Evolutionary conservation across 2,329 filamentous ascomycete species (phyloP).

Genomic region (Gaeumannomyces sp.): DNA sequence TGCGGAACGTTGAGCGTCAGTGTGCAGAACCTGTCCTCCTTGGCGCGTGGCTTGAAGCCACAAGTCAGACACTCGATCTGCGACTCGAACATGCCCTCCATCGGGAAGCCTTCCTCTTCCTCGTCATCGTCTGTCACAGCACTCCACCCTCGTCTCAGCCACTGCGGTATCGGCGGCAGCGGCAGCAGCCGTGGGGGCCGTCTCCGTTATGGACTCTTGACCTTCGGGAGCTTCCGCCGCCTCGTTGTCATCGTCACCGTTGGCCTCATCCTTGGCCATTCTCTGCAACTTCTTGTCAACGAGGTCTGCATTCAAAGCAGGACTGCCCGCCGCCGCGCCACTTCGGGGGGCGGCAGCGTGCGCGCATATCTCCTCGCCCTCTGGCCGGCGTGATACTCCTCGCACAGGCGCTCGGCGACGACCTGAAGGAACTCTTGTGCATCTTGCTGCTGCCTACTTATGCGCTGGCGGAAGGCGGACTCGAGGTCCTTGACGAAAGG

Average conservation of each 20-base stretch:
- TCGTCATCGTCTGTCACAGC: slow-evolving; percentile 29
- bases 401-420: slow-evolving; percentile 82
- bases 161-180: neutral
- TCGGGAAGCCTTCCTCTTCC: slow-evolving; percentile 71
- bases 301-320: slow-evolving; percentile 10
- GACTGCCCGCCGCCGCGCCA: neutral
- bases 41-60: slow-evolving; percentile 80
- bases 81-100: slow-evolving; percentile 90
- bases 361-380: slow-evolving; percentile 59
- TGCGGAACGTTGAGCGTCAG: slow-evolving; percentile 89
- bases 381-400: slow-evolving; percentile 85
- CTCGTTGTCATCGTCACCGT: neutral
- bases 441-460: slow-evolving; percentile 93
- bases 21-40: slow-evolving; percentile 80
- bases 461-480: slow-evolving; percentile 78
- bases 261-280: neutral
- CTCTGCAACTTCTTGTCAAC: slow-evolving; percentile 14
- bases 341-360: slow-evolving; percentile 12
- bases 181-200: neutral
- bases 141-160: neutral
- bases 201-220: neutral
- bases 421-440: slow-evolving; percentile 96
- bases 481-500: slow-evolving; percentile 80
- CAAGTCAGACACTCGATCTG: slow-evolving; percentile 91
- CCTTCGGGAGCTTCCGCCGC: neutral